Evolutionary conservation across 129 eudicot species (phyloP).

Genomic region (Deinandra increscens): DNA sequence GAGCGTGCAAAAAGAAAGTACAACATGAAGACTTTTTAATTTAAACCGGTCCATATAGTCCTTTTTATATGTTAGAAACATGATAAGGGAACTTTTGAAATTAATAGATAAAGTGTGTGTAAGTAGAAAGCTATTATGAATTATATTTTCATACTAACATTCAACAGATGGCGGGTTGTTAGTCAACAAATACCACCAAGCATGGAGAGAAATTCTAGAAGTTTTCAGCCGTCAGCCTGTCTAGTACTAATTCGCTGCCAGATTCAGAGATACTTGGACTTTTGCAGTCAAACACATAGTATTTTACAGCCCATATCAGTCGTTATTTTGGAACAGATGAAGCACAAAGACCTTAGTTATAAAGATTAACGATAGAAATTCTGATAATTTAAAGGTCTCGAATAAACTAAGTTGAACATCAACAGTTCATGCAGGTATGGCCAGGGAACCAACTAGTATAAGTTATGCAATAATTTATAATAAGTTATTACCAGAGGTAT

Average conservation of each 20-base stretch:
- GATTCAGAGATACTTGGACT: neutral
- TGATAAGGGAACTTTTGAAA: no score
- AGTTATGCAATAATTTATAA: neutral
- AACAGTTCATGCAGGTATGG: neutral
- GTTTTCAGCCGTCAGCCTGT: no score
- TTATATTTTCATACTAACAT: no score
- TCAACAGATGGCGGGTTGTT: no score
- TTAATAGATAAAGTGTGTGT: no score
- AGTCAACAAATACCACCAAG: no score
- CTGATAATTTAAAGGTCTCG: neutral
- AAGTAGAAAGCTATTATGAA: no score
- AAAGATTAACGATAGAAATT: neutral
- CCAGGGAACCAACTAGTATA: neutral
- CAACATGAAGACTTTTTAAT: no score
- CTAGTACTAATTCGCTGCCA: neutral
- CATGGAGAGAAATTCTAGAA: no score
- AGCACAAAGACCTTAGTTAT: neutral
- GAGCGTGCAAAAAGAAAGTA: no score
- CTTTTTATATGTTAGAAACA: no score
- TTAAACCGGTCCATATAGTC: no score
- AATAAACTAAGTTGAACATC: neutral
- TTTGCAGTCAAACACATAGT: neutral
- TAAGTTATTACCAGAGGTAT: conserved; percentile 74
- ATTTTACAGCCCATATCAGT: neutral
- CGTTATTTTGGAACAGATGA: neutral